Base-by-base conservation (phyloP, 2,329 filamentous ascomycete genomes). In the Colletotrichum tofieldiae region DNA sequence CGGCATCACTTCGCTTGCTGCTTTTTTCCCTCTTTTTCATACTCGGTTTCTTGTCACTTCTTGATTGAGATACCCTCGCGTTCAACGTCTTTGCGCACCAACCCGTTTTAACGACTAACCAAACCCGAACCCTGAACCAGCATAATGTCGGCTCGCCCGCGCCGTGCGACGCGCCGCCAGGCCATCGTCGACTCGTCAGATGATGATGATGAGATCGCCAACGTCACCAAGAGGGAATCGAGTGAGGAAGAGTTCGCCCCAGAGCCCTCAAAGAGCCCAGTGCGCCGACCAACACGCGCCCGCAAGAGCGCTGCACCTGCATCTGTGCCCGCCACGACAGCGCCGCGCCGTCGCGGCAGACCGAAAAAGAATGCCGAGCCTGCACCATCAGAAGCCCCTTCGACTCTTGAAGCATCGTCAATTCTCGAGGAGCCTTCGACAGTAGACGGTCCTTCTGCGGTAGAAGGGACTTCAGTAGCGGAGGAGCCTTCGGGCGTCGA, bases 171-270 rank as follows among this genome's bases (percentile, higher is more conserved):
- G 64, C 90, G 94, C 79, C 91, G 92, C 77, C 93, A 91, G 77
- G 90, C 93, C 62, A 88, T 97, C 59, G 85, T 95, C 72, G 94
- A 97, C 75, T 94, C 92, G 11, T 94, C 96, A 52, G 94, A 97
- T 71, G 93, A 94, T 68, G 90, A 93, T 75, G 86, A 90, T 66
- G 82, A 87, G 49, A 85, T 89, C 77, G 85, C 88, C 74, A 86
- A 89, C 77, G 87, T 89, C 63, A 84, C 80, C 52, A 81, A 78
- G 72, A 85, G 90, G 20, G 88, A 92, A 37, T 89, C 93, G 4
- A 87, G 84, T 61, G 93, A 93, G 75, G 93, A 95, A 61, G 94
- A 97, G 61, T 96, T 95, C 78, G 93, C 93, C 55, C 94, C 94
- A 2, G 93, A 92, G 59, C 89, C 92, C 1, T 85, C 88, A 71